A percentile compares a stretch with the other conserved stretches of the same genome.
phyloP scores from a whole-genome alignment of 345 rosid genomes.

The Eucalyptus erythrocorys region DNA sequence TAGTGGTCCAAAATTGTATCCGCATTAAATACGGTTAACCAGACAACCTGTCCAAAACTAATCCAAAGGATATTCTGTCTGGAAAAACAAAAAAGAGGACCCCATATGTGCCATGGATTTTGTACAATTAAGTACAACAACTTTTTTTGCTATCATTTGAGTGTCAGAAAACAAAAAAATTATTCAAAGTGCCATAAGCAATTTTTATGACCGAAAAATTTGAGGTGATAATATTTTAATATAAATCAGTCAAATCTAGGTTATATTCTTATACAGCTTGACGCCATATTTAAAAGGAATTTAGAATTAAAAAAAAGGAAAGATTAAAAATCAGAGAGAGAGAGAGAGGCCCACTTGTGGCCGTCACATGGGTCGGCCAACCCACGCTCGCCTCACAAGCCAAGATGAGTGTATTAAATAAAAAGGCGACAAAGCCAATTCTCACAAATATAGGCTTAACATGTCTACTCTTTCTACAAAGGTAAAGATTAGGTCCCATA shows the following conservation, averaged over 20 bases:
- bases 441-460: neutral
- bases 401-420: neutral
- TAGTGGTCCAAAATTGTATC: neutral
- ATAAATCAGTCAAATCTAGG: neutral
- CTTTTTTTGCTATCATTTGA: neutral
- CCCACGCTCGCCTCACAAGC: neutral
- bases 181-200: neutral
- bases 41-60: neutral
- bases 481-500: neutral
- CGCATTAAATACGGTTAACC: neutral
- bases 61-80: neutral
- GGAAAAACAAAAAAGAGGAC: neutral
- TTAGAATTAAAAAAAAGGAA: neutral
- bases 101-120: neutral
- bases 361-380: neutral
- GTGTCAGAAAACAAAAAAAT: neutral
- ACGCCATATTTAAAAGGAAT: neutral
- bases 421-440: no score
- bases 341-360: no score
- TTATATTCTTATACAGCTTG: neutral
- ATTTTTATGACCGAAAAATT: neutral
- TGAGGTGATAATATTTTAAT: neutral
- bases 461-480: neutral
- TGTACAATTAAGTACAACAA: rapidly evolving
- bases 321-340: neutral